Evolutionary conservation across 176 grass and related monocot species (phyloP), one percentile per base, ranked within the genome.

Genomic region (Ananas comosus): DNA sequence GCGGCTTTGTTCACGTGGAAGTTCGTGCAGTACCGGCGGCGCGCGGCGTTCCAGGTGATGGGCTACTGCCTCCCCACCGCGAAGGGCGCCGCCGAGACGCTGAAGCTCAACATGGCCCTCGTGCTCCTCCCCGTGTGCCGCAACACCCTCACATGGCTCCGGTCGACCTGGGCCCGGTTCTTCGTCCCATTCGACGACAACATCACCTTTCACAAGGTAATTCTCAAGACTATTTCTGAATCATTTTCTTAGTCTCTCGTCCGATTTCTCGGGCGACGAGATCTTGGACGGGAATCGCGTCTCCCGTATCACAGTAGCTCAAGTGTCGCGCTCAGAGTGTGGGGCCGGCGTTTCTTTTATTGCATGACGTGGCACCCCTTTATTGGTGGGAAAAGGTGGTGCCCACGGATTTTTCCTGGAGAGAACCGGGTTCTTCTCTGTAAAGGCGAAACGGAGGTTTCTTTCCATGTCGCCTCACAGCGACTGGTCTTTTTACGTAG

Each of bases 151-250:
- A 99, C 94, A 1, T 99, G 94, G 87, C 87, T 99, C 11, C 86
- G 94, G 4, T 99, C 94, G n/a, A 90, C 94, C 2, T 87, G 94
- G 71, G 90, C 85, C 51, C 82, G 94, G 1, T 90, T 81, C 84
- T 91, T 93, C 82, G 89, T 99, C 50, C 94, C 94, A 17, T 99
- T 99, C 87, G 84, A 99, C 82, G 94, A 99, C 76, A 99, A 78
- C 72, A 99, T 99, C 84, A 91, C 89, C 69, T 99, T 99, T 83
- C 94, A 99, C 80, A 99, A 99, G 94, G 94, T 99, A 85, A 64
- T 59, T 16, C 4, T 14, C 8, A 59, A 21, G 4, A 33, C 6
- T 42, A 42, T 42, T 42, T 42, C 33, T 16, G n/a, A 61, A 61
- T 10, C 9, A 16, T 16, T 9, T 6, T 18, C 17, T 61, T 14